Evolutionary conservation across 1,284 basidiomycete genomes (phyloP).

Genomic region (Puccinia triticina): DNA sequence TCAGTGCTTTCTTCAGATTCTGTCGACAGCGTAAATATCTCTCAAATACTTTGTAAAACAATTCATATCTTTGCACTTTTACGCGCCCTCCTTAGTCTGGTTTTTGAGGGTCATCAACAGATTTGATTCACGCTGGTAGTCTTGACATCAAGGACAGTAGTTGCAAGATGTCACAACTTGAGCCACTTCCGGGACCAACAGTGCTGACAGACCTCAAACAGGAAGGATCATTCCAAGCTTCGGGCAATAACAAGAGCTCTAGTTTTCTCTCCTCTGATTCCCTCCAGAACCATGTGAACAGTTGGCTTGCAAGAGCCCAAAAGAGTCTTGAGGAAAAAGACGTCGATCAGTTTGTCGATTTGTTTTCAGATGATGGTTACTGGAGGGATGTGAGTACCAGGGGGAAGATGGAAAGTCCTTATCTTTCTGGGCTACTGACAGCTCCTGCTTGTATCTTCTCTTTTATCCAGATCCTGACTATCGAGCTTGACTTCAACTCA

Average conservation of each 20-base stretch:
- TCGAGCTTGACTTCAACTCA: conserved; percentile 45
- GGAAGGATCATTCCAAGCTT: neutral
- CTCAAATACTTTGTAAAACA: too few relatives aligned
- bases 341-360: conserved; percentile 60
- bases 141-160: too few relatives aligned
- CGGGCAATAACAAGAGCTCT: neutral
- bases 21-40: too few relatives aligned
- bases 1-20: too few relatives aligned
- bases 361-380: conserved; percentile 64
- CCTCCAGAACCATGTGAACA: neutral
- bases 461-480: conserved; percentile 32
- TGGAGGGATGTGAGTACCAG: conserved; percentile 65
- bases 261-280: neutral
- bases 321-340: conserved; percentile 61
- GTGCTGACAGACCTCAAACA: neutral
- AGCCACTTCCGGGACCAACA: neutral
- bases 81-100: too few relatives aligned
- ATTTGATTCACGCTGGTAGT: too few relatives aligned
- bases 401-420: neutral
- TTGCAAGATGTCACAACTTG: neutral
- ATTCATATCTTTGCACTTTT: too few relatives aligned
- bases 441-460: neutral
- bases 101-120: too few relatives aligned
- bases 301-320: conserved; percentile 65
- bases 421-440: neutral